A percentile compares a stretch with the other conserved stretches of the same genome.
Conservation (phyloP, 768 basidiomycete genomes). For the Hemileccinum impolitum region DNA sequence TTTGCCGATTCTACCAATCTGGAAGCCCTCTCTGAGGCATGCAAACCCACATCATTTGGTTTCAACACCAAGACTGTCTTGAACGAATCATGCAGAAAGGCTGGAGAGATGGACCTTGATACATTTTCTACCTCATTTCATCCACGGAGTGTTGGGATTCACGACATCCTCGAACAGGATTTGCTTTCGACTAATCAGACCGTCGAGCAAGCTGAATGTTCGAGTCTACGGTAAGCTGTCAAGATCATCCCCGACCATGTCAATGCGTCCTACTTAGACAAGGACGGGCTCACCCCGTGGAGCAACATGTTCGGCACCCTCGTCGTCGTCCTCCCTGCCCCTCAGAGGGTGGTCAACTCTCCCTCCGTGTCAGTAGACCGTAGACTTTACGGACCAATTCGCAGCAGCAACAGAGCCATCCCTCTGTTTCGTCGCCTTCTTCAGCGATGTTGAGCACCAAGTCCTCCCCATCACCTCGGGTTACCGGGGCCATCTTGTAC, state of each 20-base stretch:
- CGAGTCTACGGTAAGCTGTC: not conserved
- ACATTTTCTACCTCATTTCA: not conserved
- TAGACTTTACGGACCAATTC: not conserved
- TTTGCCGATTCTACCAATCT: not conserved
- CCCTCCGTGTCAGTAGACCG: not conserved
- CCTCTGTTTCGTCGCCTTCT: not conserved
- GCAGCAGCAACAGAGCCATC: not conserved
- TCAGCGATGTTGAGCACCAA: not conserved
- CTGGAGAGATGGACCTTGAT: not conserved
- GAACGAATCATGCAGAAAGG: not conserved
- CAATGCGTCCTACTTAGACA: constrained; percentile 12
- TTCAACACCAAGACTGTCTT: not conserved
- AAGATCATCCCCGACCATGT: not conserved
- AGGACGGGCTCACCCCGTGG: constrained; percentile 15
- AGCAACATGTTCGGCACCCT: constrained; percentile 29
- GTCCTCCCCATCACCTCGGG: not conserved
- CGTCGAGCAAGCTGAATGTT: not conserved
- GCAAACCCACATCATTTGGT: constrained; percentile 11
- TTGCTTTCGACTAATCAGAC: not conserved
- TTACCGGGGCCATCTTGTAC: too few relatives aligned
- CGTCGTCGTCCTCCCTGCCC: not conserved
- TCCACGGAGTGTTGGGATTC: not conserved
- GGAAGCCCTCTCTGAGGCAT: constrained; percentile 31
- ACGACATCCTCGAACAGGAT: not conserved
- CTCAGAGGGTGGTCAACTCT: not conserved